Base-by-base conservation (phyloP, 495 filamentous ascomycete species). In the Aspergillus conjunctus region DNA sequence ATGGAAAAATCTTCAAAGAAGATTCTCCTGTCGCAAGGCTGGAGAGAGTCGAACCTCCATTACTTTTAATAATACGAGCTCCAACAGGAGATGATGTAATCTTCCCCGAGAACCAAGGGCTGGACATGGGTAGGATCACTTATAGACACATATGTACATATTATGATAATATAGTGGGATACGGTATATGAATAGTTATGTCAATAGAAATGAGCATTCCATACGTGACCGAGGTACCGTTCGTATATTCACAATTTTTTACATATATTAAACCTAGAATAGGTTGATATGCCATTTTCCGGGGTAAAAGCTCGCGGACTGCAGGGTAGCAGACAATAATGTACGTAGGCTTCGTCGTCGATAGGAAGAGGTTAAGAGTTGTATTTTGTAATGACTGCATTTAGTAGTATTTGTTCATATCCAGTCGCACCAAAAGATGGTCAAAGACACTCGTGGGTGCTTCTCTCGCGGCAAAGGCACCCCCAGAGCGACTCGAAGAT, bases 41-140 rank as follows among this genome's bases (percentile, higher is more conserved):
- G 92, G 91, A 71, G 68, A 41, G 88, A 92, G 66, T 80, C 85
- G n/a, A 85, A 96, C 75, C 70, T 98, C 50, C 71, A 95, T 61
- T 93, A 96, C 74, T 98, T 97, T 71, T 97, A 67, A 31, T 43
- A 9, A 11, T 41, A 9, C 37, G 15, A 41, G 15, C 37, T n/a
- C 37, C 37, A 11, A 41, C 37, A 11, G 12, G 37, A 4, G 15
- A 26, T 5, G 26, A 26, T 5, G 5, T 5, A 26, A 26, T 26
- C 26, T 5, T 26, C 26, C 26, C 26, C 26, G 26, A 26, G 26
- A 26, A 2, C 15, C 15, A 11, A 53, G 59, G 15, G 18, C 51
- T 41, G 20, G 46, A 30, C n/a, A 50, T 41, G 30, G 30, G 10
- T 50, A 50, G 33, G 31, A 39, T 30, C 45, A 50, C 18, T 41